Conservation (phyloP, 805 yeast genomes). For the Nakazawaea ambrosiae region DNA sequence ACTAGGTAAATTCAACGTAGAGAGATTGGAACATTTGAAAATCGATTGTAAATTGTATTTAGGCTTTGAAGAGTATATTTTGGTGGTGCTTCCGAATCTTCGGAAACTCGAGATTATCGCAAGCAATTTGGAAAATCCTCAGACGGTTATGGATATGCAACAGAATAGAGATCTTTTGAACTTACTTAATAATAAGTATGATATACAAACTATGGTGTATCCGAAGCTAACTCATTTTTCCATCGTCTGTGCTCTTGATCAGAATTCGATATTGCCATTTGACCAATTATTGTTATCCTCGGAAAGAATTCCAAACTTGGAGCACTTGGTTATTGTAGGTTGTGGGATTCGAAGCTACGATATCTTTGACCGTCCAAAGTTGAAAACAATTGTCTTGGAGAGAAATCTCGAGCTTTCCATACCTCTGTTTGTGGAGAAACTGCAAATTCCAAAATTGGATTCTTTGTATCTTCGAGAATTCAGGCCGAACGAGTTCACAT, state of each 20-base stretch:
- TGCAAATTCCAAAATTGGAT: constrained; percentile 1
- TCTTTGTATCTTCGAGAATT: constrained; percentile 3
- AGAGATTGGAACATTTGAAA: background rate
- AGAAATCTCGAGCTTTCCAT: constrained; percentile 2
- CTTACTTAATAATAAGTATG: background rate
- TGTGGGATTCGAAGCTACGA: constrained; percentile 1
- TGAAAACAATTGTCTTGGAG: constrained; percentile 1
- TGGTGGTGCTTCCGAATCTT: background rate
- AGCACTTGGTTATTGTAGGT: background rate
- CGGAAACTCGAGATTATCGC: background rate
- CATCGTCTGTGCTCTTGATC: too few species aligned
- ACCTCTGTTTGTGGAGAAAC: background rate
- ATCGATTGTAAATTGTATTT: background rate
- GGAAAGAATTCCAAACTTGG: constrained; percentile 2
- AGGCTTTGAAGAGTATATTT: background rate
- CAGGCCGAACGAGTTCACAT: background rate
- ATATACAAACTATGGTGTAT: too few species aligned
- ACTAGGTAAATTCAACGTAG: constrained; percentile 2
- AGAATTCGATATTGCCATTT: too few species aligned
- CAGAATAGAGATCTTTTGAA: background rate
- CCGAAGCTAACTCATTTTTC: too few species aligned
- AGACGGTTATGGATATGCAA: constrained; percentile 1
- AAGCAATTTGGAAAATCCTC: background rate
- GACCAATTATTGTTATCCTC: too few species aligned
- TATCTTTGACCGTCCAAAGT: background rate